A percentile compares a stretch with the other conserved stretches of the same genome.
These are phyloP conservation scores for Royoungia palumana DNA, from an alignment of 768 basidiomycete genomes.

Conservation along the genomic window DNA sequence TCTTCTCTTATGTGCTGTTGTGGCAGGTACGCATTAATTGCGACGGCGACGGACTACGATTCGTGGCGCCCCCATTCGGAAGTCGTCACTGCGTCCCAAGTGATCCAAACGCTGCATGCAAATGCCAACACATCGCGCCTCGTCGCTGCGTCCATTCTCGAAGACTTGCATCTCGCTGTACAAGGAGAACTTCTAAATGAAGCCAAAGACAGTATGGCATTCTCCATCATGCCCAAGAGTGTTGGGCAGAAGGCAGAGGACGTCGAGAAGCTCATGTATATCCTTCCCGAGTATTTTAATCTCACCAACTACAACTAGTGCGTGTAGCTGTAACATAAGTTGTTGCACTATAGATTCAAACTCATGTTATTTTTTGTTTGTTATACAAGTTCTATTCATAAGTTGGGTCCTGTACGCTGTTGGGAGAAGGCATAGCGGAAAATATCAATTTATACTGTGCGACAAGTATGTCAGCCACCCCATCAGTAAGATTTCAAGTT, in stretches of 20 bases:
- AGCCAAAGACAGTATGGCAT: conserved; percentile 80
- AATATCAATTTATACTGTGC: too few species aligned
- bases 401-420: too few species aligned
- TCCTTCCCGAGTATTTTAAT: conserved; percentile 76
- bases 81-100: conserved; percentile 86
- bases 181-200: conserved; percentile 57
- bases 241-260: conserved; percentile 56
- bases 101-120: conserved; percentile 79
- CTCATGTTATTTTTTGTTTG: too few species aligned
- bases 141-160: conserved; percentile 66
- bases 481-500: too few species aligned
- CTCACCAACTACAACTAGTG: conserved; percentile 6
- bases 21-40: conserved; percentile 84
- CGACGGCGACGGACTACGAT: conserved; percentile 92
- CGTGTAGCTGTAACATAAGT: too few species aligned
- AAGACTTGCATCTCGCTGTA: conserved; percentile 62
- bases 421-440: too few species aligned
- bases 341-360: too few species aligned
- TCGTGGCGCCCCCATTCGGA: conserved; percentile 83
- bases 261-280: conserved; percentile 63
- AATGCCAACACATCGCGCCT: conserved; percentile 87
- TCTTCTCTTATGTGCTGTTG: too few species aligned
- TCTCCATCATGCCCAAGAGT: conserved; percentile 75
- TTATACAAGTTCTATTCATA: too few species aligned
- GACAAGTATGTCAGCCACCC: too few species aligned